Base-by-base conservation (phyloP, 345 rosid species). In the Hirschfeldia incana region DNA sequence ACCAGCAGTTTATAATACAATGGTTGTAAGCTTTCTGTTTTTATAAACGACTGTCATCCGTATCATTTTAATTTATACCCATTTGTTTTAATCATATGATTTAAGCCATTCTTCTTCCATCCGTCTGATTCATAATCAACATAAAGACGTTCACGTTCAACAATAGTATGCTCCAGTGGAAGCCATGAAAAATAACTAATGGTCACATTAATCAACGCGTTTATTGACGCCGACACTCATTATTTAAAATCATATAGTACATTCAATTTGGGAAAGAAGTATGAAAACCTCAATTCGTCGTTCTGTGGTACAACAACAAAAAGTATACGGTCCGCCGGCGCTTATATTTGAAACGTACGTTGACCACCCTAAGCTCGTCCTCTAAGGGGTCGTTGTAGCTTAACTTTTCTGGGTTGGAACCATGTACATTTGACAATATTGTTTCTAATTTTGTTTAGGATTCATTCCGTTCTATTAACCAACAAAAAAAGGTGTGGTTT, bases 201-300 rank as follows among this genome's bases (percentile, higher is more conserved):
- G 66, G 15, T 62, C 66, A 62, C 66, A 62, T 16, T 62, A 30
- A 58, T 76, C 68, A 17, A 70, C 69, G 62, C 69, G 42, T 32
- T 69, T 61, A 13, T 39, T 58, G 5, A 58, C 73, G 6, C 79
- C 67, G 61, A 76, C 68, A 69, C 62, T 13, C 34, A 59, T 59
- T 42, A 17, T 29, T n/a, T n/a, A n/a, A n/a, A 42, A 42, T 42
- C 49, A 42, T 10, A 39, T 3, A 9, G 12, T 0, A 39, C 39
- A 39, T 42, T 42, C n/a, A n/a, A n/a, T n/a, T 42, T 42, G 3
- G 1, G 13, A 42, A 42, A 42, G 1, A 10, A 42, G 11, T 2
- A 10, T 4, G n/a, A 42, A 10, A 42, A 10, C 9, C 44, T 37
- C 44, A 3, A 37, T 37, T 37, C n/a, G 5, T 3, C 51, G n/a